phyloP scores from a whole-genome alignment of 208 protist species.

The Porcisia deanei region DNA sequence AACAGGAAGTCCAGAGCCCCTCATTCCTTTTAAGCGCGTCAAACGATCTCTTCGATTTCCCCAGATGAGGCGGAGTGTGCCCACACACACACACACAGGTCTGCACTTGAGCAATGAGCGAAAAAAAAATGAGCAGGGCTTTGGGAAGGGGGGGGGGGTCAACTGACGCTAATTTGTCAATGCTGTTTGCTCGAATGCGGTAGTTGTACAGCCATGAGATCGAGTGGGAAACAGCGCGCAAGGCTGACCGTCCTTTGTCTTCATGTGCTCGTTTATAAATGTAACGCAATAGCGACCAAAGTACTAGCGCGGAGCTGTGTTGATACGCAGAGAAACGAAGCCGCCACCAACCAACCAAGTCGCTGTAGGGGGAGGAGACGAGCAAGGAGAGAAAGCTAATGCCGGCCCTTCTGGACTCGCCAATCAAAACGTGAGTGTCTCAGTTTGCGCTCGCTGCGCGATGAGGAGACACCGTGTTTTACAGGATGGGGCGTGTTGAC shows the following conservation, averaged over 20 bases:
- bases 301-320: neutral
- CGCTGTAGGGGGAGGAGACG: neutral
- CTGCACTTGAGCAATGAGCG: neutral
- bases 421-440: conserved; percentile 81
- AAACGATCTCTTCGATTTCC: too few relatives aligned
- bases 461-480: conserved; percentile 69
- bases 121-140: neutral
- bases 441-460: conserved; percentile 65
- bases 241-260: too few relatives aligned
- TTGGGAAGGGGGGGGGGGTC: neutral
- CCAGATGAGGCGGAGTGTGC: too few relatives aligned
- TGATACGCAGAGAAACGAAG: neutral
- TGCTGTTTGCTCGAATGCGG: too few relatives aligned
- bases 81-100: neutral
- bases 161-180: too few relatives aligned
- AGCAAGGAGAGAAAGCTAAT: conserved; percentile 3
- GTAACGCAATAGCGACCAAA: neutral
- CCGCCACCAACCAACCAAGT: neutral
- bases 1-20: too few relatives aligned
- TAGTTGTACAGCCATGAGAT: too few relatives aligned
- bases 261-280: too few relatives aligned
- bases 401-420: conserved; percentile 57
- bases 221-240: too few relatives aligned
- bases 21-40: too few relatives aligned
- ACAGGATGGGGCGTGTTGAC: conserved; percentile 70